Evolutionary conservation across 164 flowering plant genomes (phyloP), one percentile per base, ranked within the genome.

Genomic region (Cinnamomum chago): DNA sequence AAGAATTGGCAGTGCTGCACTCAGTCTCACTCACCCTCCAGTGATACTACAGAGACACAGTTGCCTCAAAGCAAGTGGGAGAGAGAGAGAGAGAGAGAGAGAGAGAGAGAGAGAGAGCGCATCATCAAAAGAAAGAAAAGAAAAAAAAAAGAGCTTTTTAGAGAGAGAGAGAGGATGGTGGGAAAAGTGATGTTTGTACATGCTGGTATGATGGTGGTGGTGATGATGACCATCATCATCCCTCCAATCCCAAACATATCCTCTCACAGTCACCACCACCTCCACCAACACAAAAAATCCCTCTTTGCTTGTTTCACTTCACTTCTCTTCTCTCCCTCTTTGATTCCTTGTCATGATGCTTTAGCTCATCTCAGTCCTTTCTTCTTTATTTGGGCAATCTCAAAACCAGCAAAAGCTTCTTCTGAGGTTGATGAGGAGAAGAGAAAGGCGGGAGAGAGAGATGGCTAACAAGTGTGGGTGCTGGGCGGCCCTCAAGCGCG

Each of bases 401-500:
- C 80, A 79, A 81, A 82, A 79, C 23, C 75, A 50, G 62, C 35
- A 71, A 3, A 50, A 12, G 9, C 73, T 47, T 25, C 52, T 65
- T 25, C 51, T n/a, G 52, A 50, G 78, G 52, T 75, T 77, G 76
- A 81, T 80, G 84, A 82, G 79, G 28, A 76, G 50, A 60, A 50
- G 72, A 6, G 50, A 20, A 13, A 55, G 74, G 55, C 9, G 24
- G 50, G 70, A 30, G 27, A 47, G 71, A 75, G 68, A 13, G 1
- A 81, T 82, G 92, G 86, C 85, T 58, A 23, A 79, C 60, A 87
- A 89, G 76, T 90, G 93, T 75, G 95, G 97, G 50, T 94, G 98
- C 71, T 94, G 95, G 77, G 81, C 90, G 58, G 85, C 86, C 40
- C 74, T 92, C 9, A 86, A 75, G 74, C 84, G 87, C 66, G 80